These are phyloP conservation scores for Amanita thiersii DNA, from an alignment of 768 basidiomycete species.

Conservation along the genomic window DNA sequence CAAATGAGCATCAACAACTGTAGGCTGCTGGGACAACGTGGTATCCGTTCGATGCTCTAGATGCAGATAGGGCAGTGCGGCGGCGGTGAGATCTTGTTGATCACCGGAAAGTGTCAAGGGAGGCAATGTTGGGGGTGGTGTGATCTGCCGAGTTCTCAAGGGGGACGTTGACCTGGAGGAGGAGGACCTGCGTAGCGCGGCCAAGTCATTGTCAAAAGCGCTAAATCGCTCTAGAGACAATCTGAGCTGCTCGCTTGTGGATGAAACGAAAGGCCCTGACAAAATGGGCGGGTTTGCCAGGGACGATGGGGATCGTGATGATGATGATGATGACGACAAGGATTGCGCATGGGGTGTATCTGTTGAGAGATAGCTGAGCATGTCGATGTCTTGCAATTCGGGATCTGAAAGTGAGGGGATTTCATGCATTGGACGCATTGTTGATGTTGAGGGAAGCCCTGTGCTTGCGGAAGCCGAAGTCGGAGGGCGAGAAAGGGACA, in stretches of 20 bases:
- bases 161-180: constrained; percentile 16
- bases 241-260: constrained; percentile 29
- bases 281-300: constrained; percentile 2
- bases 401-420: constrained; percentile 36
- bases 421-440: constrained; percentile 13
- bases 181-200: constrained; percentile 34
- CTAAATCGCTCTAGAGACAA: constrained; percentile 43
- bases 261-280: constrained; percentile 4
- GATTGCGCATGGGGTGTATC: constrained; percentile 10
- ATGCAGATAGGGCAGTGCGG: constrained; percentile 16
- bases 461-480: constrained; percentile 13
- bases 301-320: not conserved
- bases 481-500: constrained; percentile 7
- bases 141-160: constrained; percentile 14
- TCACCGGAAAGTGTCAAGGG: constrained; percentile 22
- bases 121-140: constrained; percentile 26
- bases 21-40: constrained; percentile 14
- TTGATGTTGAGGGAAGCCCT: constrained; percentile 13
- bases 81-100: constrained; percentile 13
- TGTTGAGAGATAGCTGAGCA: constrained; percentile 30
- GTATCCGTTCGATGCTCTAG: constrained; percentile 15
- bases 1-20: constrained; percentile 1
- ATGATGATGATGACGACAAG: not conserved
- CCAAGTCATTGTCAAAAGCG: constrained; percentile 46
- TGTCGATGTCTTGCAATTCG: constrained; percentile 41